These are phyloP conservation scores for Lactifluus subvellereus DNA, from an alignment of 768 basidiomycete species.

Conservation along the genomic window DNA sequence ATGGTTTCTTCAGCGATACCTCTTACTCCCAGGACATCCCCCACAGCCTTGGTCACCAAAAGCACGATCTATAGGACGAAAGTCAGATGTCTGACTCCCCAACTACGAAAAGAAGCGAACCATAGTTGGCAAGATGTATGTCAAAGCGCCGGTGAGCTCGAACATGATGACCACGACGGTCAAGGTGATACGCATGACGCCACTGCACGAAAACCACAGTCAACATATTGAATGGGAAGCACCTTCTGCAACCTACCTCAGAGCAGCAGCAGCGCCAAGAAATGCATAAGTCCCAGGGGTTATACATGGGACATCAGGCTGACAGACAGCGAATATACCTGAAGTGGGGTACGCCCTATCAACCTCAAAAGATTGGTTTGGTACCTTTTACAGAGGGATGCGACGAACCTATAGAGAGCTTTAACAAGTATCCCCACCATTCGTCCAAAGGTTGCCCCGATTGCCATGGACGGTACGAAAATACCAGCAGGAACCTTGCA, in stretches of 20 bases:
- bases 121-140: constrained; percentile 97
- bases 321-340: constrained; percentile 86
- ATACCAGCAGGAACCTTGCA: constrained; percentile 97
- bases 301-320: constrained; percentile 91
- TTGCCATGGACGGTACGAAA: constrained; percentile 98
- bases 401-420: constrained; percentile 71
- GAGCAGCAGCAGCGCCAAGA: constrained; percentile 90
- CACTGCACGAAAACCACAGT: constrained; percentile 42
- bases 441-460: constrained; percentile 93
- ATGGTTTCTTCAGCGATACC: constrained; percentile 99
- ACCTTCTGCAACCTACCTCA: constrained; percentile 52
- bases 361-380: constrained; percentile 5
- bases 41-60: constrained; percentile 93
- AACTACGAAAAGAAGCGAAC: constrained; percentile 38
- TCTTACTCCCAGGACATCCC: constrained; percentile 86
- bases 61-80: constrained; percentile 73
- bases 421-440: constrained; percentile 98
- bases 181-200: constrained; percentile 95
- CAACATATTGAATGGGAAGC: background rate
- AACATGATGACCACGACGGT: constrained; percentile 99
- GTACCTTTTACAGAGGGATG: background rate
- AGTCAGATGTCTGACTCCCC: constrained; percentile 18
- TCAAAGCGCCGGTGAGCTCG: constrained; percentile 93
- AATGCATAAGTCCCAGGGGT: constrained; percentile 99
- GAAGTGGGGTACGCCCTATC: constrained; percentile 75